phyloP scores from a whole-genome alignment of 1,284 basidiomycete species.

The Rhodotorula sp. region DNA sequence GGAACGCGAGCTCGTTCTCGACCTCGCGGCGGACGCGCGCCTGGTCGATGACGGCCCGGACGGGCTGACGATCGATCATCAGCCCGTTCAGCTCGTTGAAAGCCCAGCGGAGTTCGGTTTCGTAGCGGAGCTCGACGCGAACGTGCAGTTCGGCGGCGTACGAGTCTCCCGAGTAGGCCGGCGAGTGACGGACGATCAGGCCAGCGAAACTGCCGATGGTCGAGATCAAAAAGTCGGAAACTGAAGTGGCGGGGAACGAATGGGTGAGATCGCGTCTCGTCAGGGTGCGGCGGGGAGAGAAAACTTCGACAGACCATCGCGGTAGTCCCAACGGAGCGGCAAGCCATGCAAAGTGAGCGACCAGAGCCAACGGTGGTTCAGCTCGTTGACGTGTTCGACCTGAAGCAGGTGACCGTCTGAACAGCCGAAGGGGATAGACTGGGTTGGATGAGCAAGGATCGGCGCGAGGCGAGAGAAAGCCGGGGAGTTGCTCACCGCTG shows the following conservation, averaged over 20 bases:
- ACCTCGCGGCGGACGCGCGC: conserved; percentile 3
- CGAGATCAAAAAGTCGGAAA: conserved; percentile 30
- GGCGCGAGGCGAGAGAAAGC: too few relatives aligned
- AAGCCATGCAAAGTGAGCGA: conserved; percentile 22
- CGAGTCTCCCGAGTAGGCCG: not conserved
- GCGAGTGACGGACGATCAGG: conserved; percentile 11
- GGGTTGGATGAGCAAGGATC: not conserved
- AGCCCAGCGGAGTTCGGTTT: conserved; percentile 26
- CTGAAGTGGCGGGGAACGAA: not conserved
- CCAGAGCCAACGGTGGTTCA: conserved; percentile 23
- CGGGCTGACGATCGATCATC: not conserved
- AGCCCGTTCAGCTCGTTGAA: conserved; percentile 21
- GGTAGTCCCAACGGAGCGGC: conserved; percentile 17
- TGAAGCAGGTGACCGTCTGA: conserved; percentile 20
- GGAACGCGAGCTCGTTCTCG: conserved; percentile 18
- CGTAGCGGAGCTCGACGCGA: conserved; percentile 26
- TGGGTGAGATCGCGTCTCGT: not conserved
- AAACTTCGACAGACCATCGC: conserved; percentile 11
- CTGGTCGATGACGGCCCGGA: conserved; percentile 20
- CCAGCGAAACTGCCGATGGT: conserved; percentile 30
- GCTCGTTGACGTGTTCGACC: conserved; percentile 26
- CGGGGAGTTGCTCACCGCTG: too few relatives aligned
- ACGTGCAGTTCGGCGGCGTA: not conserved
- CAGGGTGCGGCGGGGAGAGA: not conserved
- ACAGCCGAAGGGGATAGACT: too few relatives aligned